Base-by-base conservation (phyloP, 1,284 basidiomycete species). In the Volvariella volvacea region DNA sequence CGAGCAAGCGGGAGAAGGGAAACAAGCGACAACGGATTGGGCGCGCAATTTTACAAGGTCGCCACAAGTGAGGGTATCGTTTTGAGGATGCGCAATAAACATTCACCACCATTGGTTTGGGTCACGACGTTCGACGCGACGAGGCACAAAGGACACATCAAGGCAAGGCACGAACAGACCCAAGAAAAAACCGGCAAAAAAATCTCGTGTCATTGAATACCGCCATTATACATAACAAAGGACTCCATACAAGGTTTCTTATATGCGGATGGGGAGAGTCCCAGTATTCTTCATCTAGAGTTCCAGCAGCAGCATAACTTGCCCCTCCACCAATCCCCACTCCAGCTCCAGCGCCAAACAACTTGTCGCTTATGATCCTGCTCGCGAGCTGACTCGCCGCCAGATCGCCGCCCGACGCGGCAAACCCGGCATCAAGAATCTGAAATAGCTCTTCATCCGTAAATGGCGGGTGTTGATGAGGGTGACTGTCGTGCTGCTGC, bases 211-310 rank as follows among this genome's bases (percentile, higher is more conserved):
- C 4, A 33, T 19, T 16, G 16, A 31, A 42, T 34, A 31, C 22
- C 3, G 7, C 4, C 3, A 32, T 25, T 8, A n/a, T 14, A 19
- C 28, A 34, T 16, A 34, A 42, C 15, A 16, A 32, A 33, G 21
- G 16, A 10, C 22, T 32, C 31, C 41, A 21, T 42, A 42, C 41
- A 34, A 42, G 33, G 17, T 22, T 41, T 16, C 39, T 16, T 20
- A 41, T 41, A 22, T 42, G 9, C 31, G 41, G 25, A n/a, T 22
- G 41, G 41, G 16, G 33, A 22, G 41, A 14, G 2, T 17, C 41
- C 41, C 41, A 42, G 31, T 42, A 42, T 28, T 34, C 41, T 31
- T 30, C 41, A 14, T 42, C 41, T 8, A 8, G n/a, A 6, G 19
- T n/a, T 20, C 19, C 34, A 20, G 6, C 15, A 36, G 34, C 4